Base-by-base conservation (phyloP, 352 stramenopile species). In the Thraustotheca clavata region DNA sequence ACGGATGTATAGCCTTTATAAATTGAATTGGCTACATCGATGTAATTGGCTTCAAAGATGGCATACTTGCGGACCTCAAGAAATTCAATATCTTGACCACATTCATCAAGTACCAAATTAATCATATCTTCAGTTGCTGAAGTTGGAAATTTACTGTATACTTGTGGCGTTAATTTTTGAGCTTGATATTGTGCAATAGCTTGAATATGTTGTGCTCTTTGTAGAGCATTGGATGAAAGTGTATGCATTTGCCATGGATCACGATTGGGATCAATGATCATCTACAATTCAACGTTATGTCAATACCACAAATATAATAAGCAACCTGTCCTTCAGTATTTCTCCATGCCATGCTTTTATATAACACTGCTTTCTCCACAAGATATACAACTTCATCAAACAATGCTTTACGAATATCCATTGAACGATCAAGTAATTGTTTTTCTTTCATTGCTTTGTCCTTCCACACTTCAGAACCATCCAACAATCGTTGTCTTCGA, bases 21-120 rank as follows among this genome's bases (percentile, higher is more conserved):
- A 18, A 62, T 27, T 9, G 16, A 26, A 22, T 3, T 6, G 11
- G 55, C 55, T 7, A 62, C 22, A 2, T 6, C 55, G 18, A 38
- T 38, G 18, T 49, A 62, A 20, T 49, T 7, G 6, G 26, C 34
- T n/a, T 35, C 20, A 18, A 62, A 46, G 14, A 62, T 16, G 3
- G 29, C 55, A 27, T 52, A 62, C 55, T 62, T 62, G 36, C 41
- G 39, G 22, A 62, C 39, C 18, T 62, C 55, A 14, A 62, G 26
- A 31, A 52, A 62, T n/a, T 38, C 16, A 52, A 62, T 62, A 41
- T 54, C 55, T 7, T 62, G 33, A 32, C 55, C 34, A 2, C 36
- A 54, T 12, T 62, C 55, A 32, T 62, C 55, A 22, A 62, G 34
- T 16, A 62, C 55, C 26, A 62, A 22, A 41, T 39, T 50, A 29